These are phyloP conservation scores for Cephaloascus albidus DNA, from an alignment of 805 yeast genomes.

Conservation along the genomic window DNA sequence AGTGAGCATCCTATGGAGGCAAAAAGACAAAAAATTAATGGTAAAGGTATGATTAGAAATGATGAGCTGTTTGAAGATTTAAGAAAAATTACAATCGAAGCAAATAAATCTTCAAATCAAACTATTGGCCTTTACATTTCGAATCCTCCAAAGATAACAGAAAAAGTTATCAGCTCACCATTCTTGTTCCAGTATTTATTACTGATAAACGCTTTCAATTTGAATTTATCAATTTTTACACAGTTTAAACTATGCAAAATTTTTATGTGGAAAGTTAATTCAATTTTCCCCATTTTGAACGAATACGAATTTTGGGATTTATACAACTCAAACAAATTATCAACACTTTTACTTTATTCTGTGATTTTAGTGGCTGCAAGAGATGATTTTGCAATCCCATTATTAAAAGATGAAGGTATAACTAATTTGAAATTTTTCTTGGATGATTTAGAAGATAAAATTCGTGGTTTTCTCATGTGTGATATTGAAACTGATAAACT, in stretches of 20 bases:
- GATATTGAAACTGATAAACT: conserved; percentile 27
- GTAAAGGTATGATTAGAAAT: background rate
- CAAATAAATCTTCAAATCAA: conserved; percentile 4
- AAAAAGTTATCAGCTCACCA: conserved; percentile 13
- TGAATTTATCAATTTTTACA: conserved; percentile 14
- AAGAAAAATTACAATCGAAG: background rate
- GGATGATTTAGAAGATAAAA: conserved; percentile 16
- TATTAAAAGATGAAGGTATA: conserved; percentile 12
- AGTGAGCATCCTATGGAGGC: background rate
- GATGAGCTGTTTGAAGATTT: conserved; percentile 3
- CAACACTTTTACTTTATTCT: conserved; percentile 31
- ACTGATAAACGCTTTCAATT: conserved; percentile 25
- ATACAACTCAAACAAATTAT: conserved; percentile 20
- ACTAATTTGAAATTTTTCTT: conserved; percentile 9
- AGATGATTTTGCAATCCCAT: conserved; percentile 21
- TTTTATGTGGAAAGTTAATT: conserved; percentile 29
- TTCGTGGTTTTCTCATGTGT: conserved; percentile 23
- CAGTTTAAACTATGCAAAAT: conserved; percentile 17
- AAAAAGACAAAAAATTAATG: background rate
- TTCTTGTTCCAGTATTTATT: conserved; percentile 18
- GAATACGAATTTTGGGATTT: conserved; percentile 25
- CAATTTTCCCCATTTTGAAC: conserved; percentile 29
- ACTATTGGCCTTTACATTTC: conserved; percentile 20
- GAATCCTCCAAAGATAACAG: conserved; percentile 5
- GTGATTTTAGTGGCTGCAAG: conserved; percentile 31